phyloP scores from a whole-genome alignment of 805 yeast species.

The Pichia cabralensis region DNA sequence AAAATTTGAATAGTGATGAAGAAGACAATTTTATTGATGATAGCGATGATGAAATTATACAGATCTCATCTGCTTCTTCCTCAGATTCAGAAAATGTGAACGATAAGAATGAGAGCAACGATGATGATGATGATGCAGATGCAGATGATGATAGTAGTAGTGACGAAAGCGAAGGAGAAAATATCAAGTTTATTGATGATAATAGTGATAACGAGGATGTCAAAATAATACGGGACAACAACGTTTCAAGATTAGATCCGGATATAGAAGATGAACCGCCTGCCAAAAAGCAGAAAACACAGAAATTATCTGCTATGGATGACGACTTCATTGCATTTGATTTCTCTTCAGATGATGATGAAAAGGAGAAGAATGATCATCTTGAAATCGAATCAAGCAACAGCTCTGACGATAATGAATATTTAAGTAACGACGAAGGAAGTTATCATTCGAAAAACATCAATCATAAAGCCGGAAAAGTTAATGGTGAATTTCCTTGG shows the following conservation, averaged over 20 bases:
- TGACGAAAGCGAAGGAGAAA: conserved; percentile 2
- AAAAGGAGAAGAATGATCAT: conserved; percentile 27
- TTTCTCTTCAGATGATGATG: conserved; percentile 33
- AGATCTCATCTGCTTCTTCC: conserved; percentile 6
- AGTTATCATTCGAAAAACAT: conserved; percentile 20
- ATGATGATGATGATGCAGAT: background rate
- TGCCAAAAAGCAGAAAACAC: conserved; percentile 3
- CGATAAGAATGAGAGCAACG: background rate
- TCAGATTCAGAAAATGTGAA: background rate
- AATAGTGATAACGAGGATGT: too few relatives aligned
- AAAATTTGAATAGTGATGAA: too few relatives aligned
- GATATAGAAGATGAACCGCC: conserved; percentile 6
- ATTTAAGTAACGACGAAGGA: conserved; percentile 36
- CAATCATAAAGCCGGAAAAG: conserved; percentile 18
- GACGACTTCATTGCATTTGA: conserved; percentile 50
- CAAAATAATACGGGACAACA: too few relatives aligned
- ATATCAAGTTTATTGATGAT: too few relatives aligned
- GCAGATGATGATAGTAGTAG: background rate
- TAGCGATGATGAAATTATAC: conserved; percentile 6
- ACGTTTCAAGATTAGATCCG: too few relatives aligned
- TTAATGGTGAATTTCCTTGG: conserved; percentile 55
- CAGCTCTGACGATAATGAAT: conserved; percentile 23
- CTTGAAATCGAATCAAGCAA: background rate
- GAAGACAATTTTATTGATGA: conserved; percentile 11
- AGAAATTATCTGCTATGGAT: conserved; percentile 34